phyloP scores from a whole-genome alignment of 179 eudicot species.

The Carnegiea gigantea region DNA sequence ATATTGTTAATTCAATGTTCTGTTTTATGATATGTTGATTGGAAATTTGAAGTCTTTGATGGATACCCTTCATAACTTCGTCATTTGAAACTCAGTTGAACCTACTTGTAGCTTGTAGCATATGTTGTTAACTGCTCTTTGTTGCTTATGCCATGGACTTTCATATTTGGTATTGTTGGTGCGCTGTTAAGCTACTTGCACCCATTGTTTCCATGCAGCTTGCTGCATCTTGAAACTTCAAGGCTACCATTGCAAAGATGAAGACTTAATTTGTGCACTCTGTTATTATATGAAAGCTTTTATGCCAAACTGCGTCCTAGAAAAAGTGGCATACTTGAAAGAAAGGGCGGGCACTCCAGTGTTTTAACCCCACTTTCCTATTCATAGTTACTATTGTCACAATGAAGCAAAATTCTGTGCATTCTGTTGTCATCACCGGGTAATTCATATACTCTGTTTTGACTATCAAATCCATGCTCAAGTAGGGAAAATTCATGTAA shows the following conservation, averaged over 20 bases:
- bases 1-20: neutral
- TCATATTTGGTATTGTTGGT: neutral
- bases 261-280: neutral
- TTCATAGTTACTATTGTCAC: too few species aligned
- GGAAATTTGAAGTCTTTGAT: neutral
- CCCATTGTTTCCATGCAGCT: neutral
- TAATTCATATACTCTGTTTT: too few species aligned
- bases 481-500: too few species aligned
- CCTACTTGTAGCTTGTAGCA: neutral
- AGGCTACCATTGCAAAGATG: neutral
- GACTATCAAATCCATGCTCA: too few species aligned
- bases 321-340: too few species aligned
- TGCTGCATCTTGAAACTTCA: neutral
- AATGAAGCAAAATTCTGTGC: too few species aligned
- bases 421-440: too few species aligned
- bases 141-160: neutral
- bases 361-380: too few species aligned
- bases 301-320: too few species aligned
- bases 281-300: neutral
- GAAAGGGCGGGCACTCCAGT: too few species aligned
- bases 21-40: neutral
- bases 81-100: neutral
- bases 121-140: neutral
- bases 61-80: neutral
- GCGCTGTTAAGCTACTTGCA: neutral